Conservation (phyloP, 2,329 filamentous ascomycete species). For the Colletotrichum gigasporum region DNA sequence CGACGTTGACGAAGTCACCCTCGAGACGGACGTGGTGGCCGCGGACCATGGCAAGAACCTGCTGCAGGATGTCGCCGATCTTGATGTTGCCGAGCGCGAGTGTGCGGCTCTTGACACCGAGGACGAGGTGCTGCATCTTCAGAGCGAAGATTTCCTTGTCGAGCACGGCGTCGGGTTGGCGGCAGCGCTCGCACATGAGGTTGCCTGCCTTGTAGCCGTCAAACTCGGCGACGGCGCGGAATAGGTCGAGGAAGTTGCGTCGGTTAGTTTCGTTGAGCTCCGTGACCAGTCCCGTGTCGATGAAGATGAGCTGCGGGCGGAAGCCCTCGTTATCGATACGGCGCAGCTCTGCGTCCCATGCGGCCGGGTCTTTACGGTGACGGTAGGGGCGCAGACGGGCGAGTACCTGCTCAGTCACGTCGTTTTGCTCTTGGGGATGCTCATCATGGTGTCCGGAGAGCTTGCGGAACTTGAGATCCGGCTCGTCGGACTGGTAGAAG, state of each 20-base stretch:
- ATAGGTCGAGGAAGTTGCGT: constrained; percentile 91
- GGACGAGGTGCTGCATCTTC: constrained; percentile 95
- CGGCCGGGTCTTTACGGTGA: constrained; percentile 66
- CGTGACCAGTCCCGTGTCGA: constrained; percentile 95
- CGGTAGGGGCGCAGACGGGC: constrained; percentile 80
- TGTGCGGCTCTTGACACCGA: constrained; percentile 89
- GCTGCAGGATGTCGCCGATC: constrained; percentile 92
- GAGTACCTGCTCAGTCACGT: constrained; percentile 90
- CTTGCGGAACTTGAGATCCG: constrained; percentile 62
- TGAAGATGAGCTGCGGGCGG: constrained; percentile 94
- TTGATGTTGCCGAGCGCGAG: constrained; percentile 94
- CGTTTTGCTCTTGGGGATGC: constrained; percentile 60
- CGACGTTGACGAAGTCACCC: constrained; percentile 98
- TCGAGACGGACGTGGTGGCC: constrained; percentile 92
- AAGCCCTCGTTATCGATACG: constrained; percentile 89
- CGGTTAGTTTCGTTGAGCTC: constrained; percentile 90
- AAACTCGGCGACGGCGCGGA: constrained; percentile 95
- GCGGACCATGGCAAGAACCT: constrained; percentile 92
- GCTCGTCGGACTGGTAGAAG: constrained; percentile 85
- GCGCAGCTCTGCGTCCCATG: constrained; percentile 79
- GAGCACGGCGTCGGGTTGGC: constrained; percentile 89
- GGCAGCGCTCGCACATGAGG: constrained; percentile 94
- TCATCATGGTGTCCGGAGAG: constrained; percentile 39
- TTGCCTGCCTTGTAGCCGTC: constrained; percentile 95
- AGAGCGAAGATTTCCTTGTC: constrained; percentile 91